Evolutionary conservation across 305 asterid genomes (phyloP).

Genomic region (Fraxinus velutina): DNA sequence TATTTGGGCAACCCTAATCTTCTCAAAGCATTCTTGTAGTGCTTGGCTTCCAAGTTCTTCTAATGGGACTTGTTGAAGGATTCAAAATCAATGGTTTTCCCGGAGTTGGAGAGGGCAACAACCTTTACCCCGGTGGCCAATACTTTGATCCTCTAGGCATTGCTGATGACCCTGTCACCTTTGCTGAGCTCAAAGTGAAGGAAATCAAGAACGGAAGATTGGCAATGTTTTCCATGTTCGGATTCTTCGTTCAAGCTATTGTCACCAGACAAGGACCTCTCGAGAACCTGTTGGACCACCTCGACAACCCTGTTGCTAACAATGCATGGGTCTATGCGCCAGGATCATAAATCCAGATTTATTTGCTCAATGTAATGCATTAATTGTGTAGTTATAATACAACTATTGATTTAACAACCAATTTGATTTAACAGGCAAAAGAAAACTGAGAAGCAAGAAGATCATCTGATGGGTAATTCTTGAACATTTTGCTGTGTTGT

Average conservation of each 20-base stretch:
- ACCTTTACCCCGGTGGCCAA: conserved; percentile 83
- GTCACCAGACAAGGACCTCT: conserved; percentile 64
- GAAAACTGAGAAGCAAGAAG: background rate
- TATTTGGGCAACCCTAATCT: conserved; percentile 74
- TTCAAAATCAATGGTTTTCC: conserved; percentile 67
- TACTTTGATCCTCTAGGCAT: conserved; percentile 77
- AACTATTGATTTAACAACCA: background rate
- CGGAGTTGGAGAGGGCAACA: conserved; percentile 73
- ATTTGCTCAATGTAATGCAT: background rate
- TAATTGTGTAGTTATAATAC: background rate
- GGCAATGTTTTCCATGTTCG: conserved; percentile 73
- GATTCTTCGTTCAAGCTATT: conserved; percentile 65
- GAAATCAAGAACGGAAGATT: conserved; percentile 76
- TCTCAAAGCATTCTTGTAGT: conserved; percentile 76
- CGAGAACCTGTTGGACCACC: conserved; percentile 70
- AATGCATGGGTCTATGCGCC: conserved; percentile 91
- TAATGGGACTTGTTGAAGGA: conserved; percentile 79
- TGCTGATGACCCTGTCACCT: conserved; percentile 65
- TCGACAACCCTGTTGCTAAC: conserved; percentile 75
- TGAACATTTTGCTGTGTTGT: background rate
- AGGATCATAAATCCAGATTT: conserved; percentile 42
- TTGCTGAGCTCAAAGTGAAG: conserved; percentile 73
- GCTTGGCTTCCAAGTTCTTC: conserved; percentile 65
- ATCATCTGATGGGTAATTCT: background rate
- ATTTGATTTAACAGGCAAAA: background rate